Conservation (phyloP, 805 yeast genomes). For the Teunomyces tritomae region DNA sequence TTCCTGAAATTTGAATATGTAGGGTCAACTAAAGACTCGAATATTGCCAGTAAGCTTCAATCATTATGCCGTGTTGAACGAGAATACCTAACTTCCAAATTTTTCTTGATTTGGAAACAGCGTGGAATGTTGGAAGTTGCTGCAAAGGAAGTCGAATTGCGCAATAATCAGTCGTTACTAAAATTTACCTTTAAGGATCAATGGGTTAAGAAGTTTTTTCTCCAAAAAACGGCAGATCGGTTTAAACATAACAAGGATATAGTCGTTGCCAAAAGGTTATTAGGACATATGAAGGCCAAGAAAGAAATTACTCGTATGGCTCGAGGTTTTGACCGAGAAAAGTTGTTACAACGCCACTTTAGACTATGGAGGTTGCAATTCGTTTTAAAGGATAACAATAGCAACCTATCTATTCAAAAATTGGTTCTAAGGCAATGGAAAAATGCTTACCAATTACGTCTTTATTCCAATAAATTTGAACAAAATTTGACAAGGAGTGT, state of each 20-base stretch:
- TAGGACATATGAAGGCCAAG: constrained; percentile 13
- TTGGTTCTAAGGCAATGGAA: constrained; percentile 3
- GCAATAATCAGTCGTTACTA: constrained; percentile 8
- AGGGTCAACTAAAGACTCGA: not conserved
- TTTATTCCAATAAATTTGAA: not conserved
- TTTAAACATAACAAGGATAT: constrained; percentile 6
- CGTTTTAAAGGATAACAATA: not conserved
- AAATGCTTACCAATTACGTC: not conserved
- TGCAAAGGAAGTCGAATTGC: constrained; percentile 2
- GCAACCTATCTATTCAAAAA: not conserved
- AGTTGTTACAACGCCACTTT: constrained; percentile 2
- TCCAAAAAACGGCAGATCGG: not conserved
- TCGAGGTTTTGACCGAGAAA: not conserved
- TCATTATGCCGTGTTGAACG: constrained; percentile 14
- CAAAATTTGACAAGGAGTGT: not conserved
- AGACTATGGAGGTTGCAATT: constrained; percentile 15
- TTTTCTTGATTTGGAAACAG: constrained; percentile 16
- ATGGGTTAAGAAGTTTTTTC: constrained; percentile 14
- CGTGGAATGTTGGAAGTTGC: not conserved
- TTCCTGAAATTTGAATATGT: constrained; percentile 1
- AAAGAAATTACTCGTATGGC: constrained; percentile 11
- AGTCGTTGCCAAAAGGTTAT: constrained; percentile 2
- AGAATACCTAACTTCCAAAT: constrained; percentile 10
- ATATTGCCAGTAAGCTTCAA: constrained; percentile 11
- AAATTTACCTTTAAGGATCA: constrained; percentile 9